Percentiles rank a stretch among this genome's conserved stretches.
Evolutionary conservation across 208 protist species (phyloP).

Genomic region (Porcisia deanei): DNA sequence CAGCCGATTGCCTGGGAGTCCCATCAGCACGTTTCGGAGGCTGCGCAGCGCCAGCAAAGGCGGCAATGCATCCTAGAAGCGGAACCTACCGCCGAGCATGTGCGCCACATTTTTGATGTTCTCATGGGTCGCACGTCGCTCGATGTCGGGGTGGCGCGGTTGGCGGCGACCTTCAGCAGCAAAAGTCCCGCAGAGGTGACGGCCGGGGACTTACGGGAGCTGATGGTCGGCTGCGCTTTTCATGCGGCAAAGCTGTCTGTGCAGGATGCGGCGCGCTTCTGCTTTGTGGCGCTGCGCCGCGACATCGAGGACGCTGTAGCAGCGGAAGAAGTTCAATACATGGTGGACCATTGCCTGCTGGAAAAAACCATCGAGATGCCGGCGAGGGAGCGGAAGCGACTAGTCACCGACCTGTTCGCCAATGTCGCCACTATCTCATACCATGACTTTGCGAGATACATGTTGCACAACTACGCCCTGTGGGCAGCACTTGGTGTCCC

Average conservation of each 20-base stretch:
- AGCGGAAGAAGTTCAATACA: slow-evolving; percentile 71
- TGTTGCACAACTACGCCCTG: slow-evolving; percentile 79
- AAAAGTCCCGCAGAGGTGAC: slow-evolving; percentile 35
- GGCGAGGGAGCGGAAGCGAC: slow-evolving; percentile 53
- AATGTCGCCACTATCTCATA: slow-evolving; percentile 46
- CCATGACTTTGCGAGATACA: slow-evolving; percentile 61
- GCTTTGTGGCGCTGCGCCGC: slow-evolving; percentile 80
- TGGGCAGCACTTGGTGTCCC: slow-evolving; percentile 78
- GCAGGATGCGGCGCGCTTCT: slow-evolving; percentile 74
- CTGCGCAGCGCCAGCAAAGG: slow-evolving; percentile 61
- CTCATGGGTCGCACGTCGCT: slow-evolving; percentile 59
- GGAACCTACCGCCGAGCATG: slow-evolving; percentile 66
- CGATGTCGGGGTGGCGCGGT: slow-evolving; percentile 46
- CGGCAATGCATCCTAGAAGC: slow-evolving; percentile 61
- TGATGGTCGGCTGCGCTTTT: slow-evolving; percentile 79
- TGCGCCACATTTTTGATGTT: slow-evolving; percentile 86
- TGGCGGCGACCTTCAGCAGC: slow-evolving; percentile 44
- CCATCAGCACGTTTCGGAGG: slow-evolving; percentile 53
- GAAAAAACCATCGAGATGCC: slow-evolving; percentile 81
- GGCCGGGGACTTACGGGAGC: slow-evolving; percentile 53
- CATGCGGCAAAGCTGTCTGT: slow-evolving; percentile 53
- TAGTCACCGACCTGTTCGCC: slow-evolving; percentile 72
- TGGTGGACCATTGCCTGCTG: slow-evolving; percentile 73
- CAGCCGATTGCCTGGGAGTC: slow-evolving; percentile 82
- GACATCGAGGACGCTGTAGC: slow-evolving; percentile 77